phyloP scores from a whole-genome alignment of 164 flowering plant species.

The Aristolochia californica region DNA sequence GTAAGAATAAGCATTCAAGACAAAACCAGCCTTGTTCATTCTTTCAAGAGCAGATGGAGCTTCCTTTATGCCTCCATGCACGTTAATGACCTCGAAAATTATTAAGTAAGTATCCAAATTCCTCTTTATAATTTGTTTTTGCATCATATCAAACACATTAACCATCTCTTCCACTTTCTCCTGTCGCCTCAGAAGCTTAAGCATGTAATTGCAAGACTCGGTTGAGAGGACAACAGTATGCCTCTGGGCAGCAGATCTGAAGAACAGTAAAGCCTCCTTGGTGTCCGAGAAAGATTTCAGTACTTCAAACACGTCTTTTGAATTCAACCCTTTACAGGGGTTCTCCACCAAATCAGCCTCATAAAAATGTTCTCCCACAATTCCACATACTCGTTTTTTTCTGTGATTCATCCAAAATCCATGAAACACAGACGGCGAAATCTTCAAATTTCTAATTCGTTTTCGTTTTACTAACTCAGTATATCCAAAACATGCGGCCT shows the following conservation, averaged over 20 bases:
- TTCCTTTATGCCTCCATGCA: slow-evolving; percentile 58
- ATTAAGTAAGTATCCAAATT: slow-evolving; percentile 55
- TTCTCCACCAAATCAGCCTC: slow-evolving; percentile 16
- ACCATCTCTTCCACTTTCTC: slow-evolving; percentile 56
- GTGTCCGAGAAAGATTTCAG: slow-evolving; percentile 47
- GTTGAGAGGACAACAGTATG: slow-evolving; percentile 55
- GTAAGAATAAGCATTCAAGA: slow-evolving; percentile 77
- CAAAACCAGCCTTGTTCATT: slow-evolving; percentile 61
- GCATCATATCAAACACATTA: slow-evolving; percentile 81
- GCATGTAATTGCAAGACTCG: slow-evolving; percentile 82
- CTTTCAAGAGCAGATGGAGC: slow-evolving; percentile 49
- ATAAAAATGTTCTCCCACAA: slow-evolving; percentile 18
- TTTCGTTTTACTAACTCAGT: slow-evolving; percentile 14
- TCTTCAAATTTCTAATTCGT: slow-evolving; percentile 21
- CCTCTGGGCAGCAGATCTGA: slow-evolving; percentile 42
- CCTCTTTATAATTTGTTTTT: slow-evolving; percentile 68
- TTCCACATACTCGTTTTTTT: slow-evolving; percentile 17
- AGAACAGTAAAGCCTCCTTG: slow-evolving; percentile 39
- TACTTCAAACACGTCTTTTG: slow-evolving; percentile 43
- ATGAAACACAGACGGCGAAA: slow-evolving; percentile 27
- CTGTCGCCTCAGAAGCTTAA: slow-evolving; percentile 53
- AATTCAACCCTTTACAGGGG: slow-evolving; percentile 14
- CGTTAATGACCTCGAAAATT: slow-evolving; percentile 43
- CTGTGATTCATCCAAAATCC: slow-evolving; percentile 11
- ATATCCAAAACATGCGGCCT: slow-evolving; percentile 11